Evolutionary conservation across 2,329 filamentous ascomycete genomes (phyloP).

Genomic region (Plectosphaerella plurivora): DNA sequence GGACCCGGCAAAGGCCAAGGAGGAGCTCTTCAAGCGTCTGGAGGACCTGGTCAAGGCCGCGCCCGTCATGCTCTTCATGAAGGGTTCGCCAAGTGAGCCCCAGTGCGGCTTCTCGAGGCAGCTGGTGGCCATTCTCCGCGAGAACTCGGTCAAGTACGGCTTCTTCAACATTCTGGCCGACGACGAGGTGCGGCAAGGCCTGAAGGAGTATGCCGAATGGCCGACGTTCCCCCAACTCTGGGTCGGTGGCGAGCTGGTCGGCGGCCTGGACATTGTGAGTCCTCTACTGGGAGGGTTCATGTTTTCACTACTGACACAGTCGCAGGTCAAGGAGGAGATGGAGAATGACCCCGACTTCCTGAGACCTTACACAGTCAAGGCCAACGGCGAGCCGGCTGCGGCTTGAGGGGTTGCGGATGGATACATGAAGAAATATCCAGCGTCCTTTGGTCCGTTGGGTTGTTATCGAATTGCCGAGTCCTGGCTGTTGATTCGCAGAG

Average conservation of each 20-base stretch:
- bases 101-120: conserved; percentile 94
- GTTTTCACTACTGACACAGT: not conserved
- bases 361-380: conserved; percentile 60
- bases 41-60: conserved; percentile 87
- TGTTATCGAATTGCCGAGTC: too few species aligned
- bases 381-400: conserved; percentile 32
- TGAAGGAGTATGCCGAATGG: conserved; percentile 99
- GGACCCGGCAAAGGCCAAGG: conserved; percentile 56
- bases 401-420: conserved; percentile 13
- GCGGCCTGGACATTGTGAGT: conserved; percentile 92
- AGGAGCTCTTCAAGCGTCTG: conserved; percentile 79
- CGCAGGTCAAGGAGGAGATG: conserved; percentile 88
- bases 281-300: not conserved
- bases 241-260: conserved; percentile 84
- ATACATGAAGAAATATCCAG: conserved; percentile 15
- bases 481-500: too few species aligned
- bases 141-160: conserved; percentile 90
- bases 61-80: conserved; percentile 98
- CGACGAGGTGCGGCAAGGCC: conserved; percentile 90
- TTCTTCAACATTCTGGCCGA: conserved; percentile 99
- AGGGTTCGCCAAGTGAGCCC: conserved; percentile 82
- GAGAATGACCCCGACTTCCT: conserved; percentile 80
- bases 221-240: conserved; percentile 96
- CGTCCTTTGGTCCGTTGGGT: not conserved
- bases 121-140: conserved; percentile 78